A percentile compares a stretch with the other conserved stretches of the same genome.
phyloP scores from a whole-genome alignment of 345 rosid genomes.

The Citrus mangshanensis region DNA sequence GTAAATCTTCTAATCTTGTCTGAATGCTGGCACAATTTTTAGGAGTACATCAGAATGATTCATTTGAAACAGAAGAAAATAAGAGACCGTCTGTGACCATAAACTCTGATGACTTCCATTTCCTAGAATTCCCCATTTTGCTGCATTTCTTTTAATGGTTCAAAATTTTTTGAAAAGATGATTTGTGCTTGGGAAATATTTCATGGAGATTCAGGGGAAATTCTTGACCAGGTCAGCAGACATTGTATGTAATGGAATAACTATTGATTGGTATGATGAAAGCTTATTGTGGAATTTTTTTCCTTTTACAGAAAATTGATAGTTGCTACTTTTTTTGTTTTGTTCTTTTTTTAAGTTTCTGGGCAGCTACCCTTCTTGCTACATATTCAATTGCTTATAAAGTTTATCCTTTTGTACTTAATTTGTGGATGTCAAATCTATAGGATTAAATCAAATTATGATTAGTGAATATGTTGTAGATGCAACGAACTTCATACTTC shows the following conservation, averaged over 20 bases:
- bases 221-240: slow-evolving; percentile 19
- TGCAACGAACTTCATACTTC: background rate
- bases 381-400: background rate
- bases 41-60: slow-evolving; percentile 22
- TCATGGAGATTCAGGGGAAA: background rate
- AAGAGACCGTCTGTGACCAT: slow-evolving; percentile 17
- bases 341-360: background rate
- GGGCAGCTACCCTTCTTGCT: background rate
- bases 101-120: background rate
- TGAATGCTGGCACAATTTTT: slow-evolving; percentile 22
- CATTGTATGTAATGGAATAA: background rate
- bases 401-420: background rate
- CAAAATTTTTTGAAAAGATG: background rate
- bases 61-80: slow-evolving; percentile 23
- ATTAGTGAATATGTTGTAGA: background rate
- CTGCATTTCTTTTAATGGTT: background rate
- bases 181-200: background rate
- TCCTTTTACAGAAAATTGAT: background rate
- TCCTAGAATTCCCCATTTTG: slow-evolving; percentile 6
- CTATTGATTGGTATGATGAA: background rate
- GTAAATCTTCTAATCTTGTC: slow-evolving; percentile 30
- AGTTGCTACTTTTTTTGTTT: background rate
- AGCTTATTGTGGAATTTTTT: background rate
- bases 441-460: background rate
- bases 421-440: background rate